Evolutionary conservation across 306 rosid genomes (phyloP), one percentile per base, ranked within the genome.

Genomic region (Cicer pinnatifidum): DNA sequence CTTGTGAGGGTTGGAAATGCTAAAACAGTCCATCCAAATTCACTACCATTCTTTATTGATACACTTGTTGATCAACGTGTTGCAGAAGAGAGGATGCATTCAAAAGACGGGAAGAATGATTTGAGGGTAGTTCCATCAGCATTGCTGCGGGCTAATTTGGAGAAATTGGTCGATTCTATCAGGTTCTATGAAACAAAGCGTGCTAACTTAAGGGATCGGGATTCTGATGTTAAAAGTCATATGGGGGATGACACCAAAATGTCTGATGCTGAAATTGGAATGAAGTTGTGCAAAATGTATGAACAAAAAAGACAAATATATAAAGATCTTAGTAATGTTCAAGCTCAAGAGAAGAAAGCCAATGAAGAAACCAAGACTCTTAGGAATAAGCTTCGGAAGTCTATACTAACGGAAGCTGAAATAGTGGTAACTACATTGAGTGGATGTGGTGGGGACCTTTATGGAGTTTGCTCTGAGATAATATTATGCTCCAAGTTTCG

Each of bases 1-100:
- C 89, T 94, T 82, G 97, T 94, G 46, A 88, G 98, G 92, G 97
- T 94, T 75, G 98, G 98, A 74, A 94, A 94, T 82, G 88, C 71
- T 37, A 94, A 91, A 82, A 89, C 97, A 28, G 86, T 94, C 71
- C 98, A 91, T 84, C 86, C 87, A 76, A 89, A 88, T 84, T 94
- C 98, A 46, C 86, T 89, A 40, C 97, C 97, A 58, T 91, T 89
- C 78, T 94, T 89, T 79, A 87, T 94, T 71, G 98, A 94, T 76
- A 88, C 97, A 62, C 91, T 94, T 72, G 97, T 94, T 73, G 97
- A 94, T 76, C 92, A 91, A 60, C 92, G 89, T 70, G 81, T 91
- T 74, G 89, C 72, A 17, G 97, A 91, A 79, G 97, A 89, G 84
- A 88, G 58, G 83, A 85, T 85, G 85, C 87, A 81, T 68, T 71